A percentile compares a stretch with the other conserved stretches of the same genome.
These are phyloP conservation scores for Marasmius sp. DNA, from an alignment of 1,284 basidiomycete species.

Conservation along the genomic window DNA sequence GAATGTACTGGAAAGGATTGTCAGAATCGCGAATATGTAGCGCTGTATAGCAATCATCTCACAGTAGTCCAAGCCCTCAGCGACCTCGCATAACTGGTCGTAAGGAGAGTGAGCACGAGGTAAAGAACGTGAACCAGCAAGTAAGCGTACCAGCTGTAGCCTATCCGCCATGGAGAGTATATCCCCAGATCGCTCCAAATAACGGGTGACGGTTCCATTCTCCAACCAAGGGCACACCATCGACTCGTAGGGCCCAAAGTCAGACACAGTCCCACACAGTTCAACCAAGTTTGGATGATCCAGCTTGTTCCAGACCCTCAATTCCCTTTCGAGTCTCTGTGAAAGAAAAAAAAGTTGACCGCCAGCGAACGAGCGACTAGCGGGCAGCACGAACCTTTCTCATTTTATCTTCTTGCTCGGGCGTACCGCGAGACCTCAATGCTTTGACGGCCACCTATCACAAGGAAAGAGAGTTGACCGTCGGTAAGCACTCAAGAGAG, in stretches of 20 bases:
- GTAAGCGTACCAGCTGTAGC: conserved; percentile 28
- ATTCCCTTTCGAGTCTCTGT: conserved; percentile 39
- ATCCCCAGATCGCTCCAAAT: conserved; percentile 39
- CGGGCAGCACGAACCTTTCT: conserved; percentile 25
- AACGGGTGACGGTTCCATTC: conserved; percentile 43
- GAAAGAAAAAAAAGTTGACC: not conserved
- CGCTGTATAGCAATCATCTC: conserved; percentile 5
- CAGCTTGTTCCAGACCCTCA: conserved; percentile 40
- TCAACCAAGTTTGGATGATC: conserved; percentile 40
- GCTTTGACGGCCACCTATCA: conserved; percentile 43
- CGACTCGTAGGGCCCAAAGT: conserved; percentile 40
- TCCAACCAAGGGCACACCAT: conserved; percentile 52
- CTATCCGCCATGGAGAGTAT: conserved; percentile 35
- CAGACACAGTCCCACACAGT: conserved; percentile 35
- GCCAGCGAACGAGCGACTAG: not conserved
- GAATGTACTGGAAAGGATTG: conserved; percentile 30
- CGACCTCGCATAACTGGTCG: conserved; percentile 35
- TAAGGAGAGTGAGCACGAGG: not conserved
- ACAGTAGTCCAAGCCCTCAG: conserved; percentile 37
- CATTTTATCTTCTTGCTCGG: conserved; percentile 29
- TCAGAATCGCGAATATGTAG: not conserved
- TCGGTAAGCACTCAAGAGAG: not conserved
- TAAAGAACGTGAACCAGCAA: not conserved
- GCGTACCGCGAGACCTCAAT: conserved; percentile 32
- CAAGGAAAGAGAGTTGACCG: not conserved